Base-by-base conservation (phyloP, 2,329 filamentous ascomycete species). In the Clarireedia homoeocarpa region DNA sequence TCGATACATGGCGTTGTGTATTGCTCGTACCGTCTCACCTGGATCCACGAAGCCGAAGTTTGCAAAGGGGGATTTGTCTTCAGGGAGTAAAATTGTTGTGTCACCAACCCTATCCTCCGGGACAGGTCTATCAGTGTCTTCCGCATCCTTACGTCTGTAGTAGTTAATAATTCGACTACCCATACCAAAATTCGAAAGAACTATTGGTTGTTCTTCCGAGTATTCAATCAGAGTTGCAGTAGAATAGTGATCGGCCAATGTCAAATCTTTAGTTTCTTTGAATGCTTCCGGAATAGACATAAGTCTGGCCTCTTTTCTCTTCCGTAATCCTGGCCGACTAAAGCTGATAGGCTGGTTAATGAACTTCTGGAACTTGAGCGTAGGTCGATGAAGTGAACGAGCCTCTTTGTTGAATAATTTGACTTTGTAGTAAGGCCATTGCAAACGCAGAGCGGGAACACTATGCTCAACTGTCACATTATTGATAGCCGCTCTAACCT, bases 121-220 rank as follows among this genome's bases (percentile, higher is more conserved):
- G 48, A 69, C 66, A 7, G 58, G 79, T 71, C 74, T 65, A 6
- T 70, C 69, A 30, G 65, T 61, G 36, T 80, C 80, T 44, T 79
- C 77, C 42, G 81, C 82, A 68, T 90, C 88, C 66, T 90, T 90
- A 58, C 91, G 84, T 40, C 90, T 88, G 69, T 96, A 96, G 72
- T 97, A 99, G 71, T 99, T 97, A 75, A 97, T 90, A 57, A 99
- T 81, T 53, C 91, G 88, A 70, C 87, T 95, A 52, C 91, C 91
- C 94, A 99, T 99, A 62, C 92, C 94, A 66, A 96, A 96, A 68
- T 95, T 96, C 45, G 92, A 96, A 59, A 99, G 76, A 58, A 95
- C 90, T 9, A 86, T 88, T 0, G 94, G 94, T 60, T 90, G 86
- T 66, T 96, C 91, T 71, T 99, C 94, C 7, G 90, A 95, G 70